Evolutionary conservation across 352 stramenopile genomes (phyloP), one percentile per base, ranked within the genome.

Genomic region (Globisporangium radiosum): DNA sequence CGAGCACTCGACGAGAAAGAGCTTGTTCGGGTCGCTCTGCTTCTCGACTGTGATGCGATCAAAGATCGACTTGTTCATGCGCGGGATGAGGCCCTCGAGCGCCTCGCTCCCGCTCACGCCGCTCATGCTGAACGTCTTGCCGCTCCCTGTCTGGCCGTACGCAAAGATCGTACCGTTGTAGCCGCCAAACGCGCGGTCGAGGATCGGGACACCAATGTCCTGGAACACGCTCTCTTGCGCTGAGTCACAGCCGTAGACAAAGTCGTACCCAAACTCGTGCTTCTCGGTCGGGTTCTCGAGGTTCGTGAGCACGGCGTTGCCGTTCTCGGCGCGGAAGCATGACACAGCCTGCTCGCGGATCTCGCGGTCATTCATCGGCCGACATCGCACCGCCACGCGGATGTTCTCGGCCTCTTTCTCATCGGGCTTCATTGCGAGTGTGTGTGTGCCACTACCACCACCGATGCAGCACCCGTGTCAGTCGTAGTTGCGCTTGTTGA

Each of bases 151-250:
- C 63, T 96, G 86, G 17, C 86, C 85, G 45, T 94, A 95, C 13
- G 87, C 87, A 65, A 95, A 94, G 60, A 96, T 94, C n/a, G 87
- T 95, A 60, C 83, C 86, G 45, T 96, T 96, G 68, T 95, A 95
- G 0, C 86, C 87, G 8, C 76, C 82, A 47, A 95, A 94, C 7
- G 86, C 86, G 9, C 81, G 72, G 64, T 95, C 83, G 7, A 96
- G 64, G 53, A 95, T 78, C 1, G 86, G 83, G 17, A 74, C 60
- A 37, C 82, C 88, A 52, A 96, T 91, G 60, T 93, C 83, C 25
- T 78, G 54, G 55, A 93, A 95, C 17, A 97, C 81, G 11, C 62
- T 63, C 33, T 79, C 59, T 65, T 97, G 88, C 15, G 72, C 57
- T 15, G 76, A 87, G 68, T 96, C 75, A 39, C 73, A 86, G 38